Percentiles rank a stretch among this genome's conserved stretches.
Evolutionary conservation across 768 basidiomycete genomes (phyloP).

Genomic region (Tulasnella sp.): DNA sequence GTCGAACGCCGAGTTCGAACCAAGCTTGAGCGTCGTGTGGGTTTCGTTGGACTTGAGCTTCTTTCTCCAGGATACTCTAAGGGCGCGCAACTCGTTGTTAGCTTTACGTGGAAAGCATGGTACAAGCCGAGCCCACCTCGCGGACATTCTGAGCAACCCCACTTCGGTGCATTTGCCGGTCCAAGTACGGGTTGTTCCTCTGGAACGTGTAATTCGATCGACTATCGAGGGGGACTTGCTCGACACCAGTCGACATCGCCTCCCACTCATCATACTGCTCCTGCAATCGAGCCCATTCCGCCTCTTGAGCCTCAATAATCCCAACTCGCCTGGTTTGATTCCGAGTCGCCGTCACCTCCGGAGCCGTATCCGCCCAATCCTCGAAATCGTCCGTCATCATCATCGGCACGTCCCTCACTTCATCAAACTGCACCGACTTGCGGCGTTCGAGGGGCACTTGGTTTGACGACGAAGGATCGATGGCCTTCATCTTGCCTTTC

Average conservation of each 20-base stretch:
- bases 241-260: constrained; percentile 46
- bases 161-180: constrained; percentile 32
- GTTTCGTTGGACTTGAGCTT: constrained; percentile 77
- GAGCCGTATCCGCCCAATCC: background rate
- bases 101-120: background rate
- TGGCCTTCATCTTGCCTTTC: background rate
- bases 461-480: background rate
- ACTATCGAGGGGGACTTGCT: background rate
- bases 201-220: constrained; percentile 56
- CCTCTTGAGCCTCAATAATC: constrained; percentile 19
- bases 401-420: background rate
- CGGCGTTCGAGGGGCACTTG: background rate
- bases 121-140: background rate
- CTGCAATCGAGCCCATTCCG: constrained; percentile 59
- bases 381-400: background rate
- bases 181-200: constrained; percentile 62
- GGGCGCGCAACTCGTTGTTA: background rate
- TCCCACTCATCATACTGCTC: constrained; percentile 74
- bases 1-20: constrained; percentile 90
- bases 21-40: constrained; percentile 61
- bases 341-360: background rate
- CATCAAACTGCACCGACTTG: constrained; percentile 9
- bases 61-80: constrained; percentile 78
- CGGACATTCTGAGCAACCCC: background rate
- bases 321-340: background rate